Base-by-base conservation (phyloP, 345 rosid genomes). In the Cardiospermum halicacabum region DNA sequence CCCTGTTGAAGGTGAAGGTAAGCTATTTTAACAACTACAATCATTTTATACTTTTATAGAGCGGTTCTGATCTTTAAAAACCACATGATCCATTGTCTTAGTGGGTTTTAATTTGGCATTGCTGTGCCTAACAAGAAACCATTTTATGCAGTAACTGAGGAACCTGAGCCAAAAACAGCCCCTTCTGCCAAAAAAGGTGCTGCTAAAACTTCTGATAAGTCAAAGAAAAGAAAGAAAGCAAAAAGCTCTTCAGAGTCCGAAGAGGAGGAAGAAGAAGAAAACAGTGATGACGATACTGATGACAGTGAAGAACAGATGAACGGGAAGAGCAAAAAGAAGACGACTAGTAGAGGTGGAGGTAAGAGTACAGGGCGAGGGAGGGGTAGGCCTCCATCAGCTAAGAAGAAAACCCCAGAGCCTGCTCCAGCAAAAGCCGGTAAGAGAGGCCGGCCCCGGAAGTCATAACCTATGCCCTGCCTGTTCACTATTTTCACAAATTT, bases 381-480 rank as follows among this genome's bases (percentile, higher is more conserved):
- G 8, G 84, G 84, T 43, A 75, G 72, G 26, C 34, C 72, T 2
- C 18, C 80, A n/a, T 28, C 77, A 1, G 69, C 84, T 5, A 72
- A 64, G 55, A 82, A 78, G 55, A 82, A 78, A 56, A 71, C 69
- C 30, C 45, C 74, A 8, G 69, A 28, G 53, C 21, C 90, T 66
- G 47, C 83, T 5, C 73, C 56, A 55, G 84, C 19, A 3, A 86
- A 80, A 74, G 31, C 78, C 3, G 88, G 91, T 15, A 87, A 70
- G 77, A 80, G 91, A 75, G 96, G 98, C 63, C 80, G 97, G 67
- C 91, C 93, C 9, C 84, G 91, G 2, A 88, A 82, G 84, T 63
- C 84, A 3, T 89, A 50, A 71, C 58, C 45, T 21, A 8, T 19
- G 2, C 42, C 2, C 18, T 53, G 11, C 15, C 26, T 1, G 7